Evolutionary conservation across 768 basidiomycete species (phyloP), one percentile per base, ranked within the genome.

Genomic region (Termitomyces bulborhizus): DNA sequence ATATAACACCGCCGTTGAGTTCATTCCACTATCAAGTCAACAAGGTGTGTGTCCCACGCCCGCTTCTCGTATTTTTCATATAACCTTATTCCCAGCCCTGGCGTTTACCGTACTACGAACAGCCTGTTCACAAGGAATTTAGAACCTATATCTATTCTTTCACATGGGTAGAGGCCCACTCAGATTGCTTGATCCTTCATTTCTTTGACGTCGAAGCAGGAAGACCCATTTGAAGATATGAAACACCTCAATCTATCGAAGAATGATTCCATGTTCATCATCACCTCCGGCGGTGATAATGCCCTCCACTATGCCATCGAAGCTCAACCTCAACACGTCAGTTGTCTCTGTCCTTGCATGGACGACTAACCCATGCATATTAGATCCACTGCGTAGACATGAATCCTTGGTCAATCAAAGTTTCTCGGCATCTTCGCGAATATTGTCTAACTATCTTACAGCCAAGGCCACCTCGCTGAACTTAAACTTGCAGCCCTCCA

Each of bases 241-340:
- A 74, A 77, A 58, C 75, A 81, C 61, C 71, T 91, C 5, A 63
- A 82, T 15, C 67, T 90, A 54, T 76, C 78, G 18, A 67, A 69
- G 36, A 75, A 84, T 12, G 88, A 91, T 68, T 77, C 81, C 1
- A 77, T 90, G 64, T 75, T 90, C 12, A 82, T 84, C 16, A 89
- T 91, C 62, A 90, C 88, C 1, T 84, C 82, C 49, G 89, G 86
- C 3, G 88, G 88, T 0, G 88, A 90, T 67, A 91, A 91, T 65
- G 85, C 86, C 2, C 71, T 91, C 36, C 87, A 90, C 65, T 91
- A 91, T 59, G 87, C 86, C 7, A 83, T 86, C 54, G 76, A 75
- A n/a, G 82, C 81, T 2, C 66, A 74, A 31, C 85, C 85, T 3
- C 73, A 79, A 53, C 72, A 79, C 46, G 79, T 81, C 57, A 47